Evolutionary conservation across 2,329 filamentous ascomycete species (phyloP).

Genomic region (Diaporthe nobilis): DNA sequence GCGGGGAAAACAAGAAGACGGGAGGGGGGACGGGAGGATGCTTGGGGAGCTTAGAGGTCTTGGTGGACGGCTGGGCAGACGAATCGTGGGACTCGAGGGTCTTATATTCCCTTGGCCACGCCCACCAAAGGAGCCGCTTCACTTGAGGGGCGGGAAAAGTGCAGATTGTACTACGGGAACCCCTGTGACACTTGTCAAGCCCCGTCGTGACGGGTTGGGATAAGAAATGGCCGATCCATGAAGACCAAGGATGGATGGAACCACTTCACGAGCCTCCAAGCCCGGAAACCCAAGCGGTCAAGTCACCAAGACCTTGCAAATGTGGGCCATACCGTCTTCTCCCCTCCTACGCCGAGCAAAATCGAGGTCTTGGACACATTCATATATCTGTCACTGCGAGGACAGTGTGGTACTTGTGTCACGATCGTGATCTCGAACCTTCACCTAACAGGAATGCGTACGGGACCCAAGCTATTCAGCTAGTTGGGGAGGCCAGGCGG

Average conservation of each 20-base stretch:
- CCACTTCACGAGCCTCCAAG: slow-evolving; percentile 10
- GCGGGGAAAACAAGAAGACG: slow-evolving; percentile 1
- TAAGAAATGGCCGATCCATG: background rate
- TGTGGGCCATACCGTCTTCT: background rate
- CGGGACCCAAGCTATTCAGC: background rate
- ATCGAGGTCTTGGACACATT: slow-evolving; percentile 12
- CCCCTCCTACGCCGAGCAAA: background rate
- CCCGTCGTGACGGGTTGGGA: background rate
- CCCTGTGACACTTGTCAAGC: background rate
- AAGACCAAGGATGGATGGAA: slow-evolving; percentile 17
- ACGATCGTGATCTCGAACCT: background rate
- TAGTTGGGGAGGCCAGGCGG: background rate
- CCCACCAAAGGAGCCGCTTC: background rate
- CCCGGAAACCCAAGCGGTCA: slow-evolving; percentile 5
- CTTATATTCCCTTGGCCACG: slow-evolving; percentile 20
- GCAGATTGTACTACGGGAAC: background rate
- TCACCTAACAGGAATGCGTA: background rate
- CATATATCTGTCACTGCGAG: slow-evolving; percentile 8
- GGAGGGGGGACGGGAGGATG: slow-evolving; percentile 14
- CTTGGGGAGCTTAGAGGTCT: slow-evolving; percentile 24
- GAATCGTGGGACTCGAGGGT: background rate
- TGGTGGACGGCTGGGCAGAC: slow-evolving; percentile 23
- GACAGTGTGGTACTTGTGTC: background rate
- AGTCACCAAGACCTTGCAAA: background rate
- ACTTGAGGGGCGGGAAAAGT: background rate